Percentiles rank a stretch among this genome's conserved stretches.
Evolutionary conservation across 2,329 filamentous ascomycete genomes (phyloP).

Genomic region (Zymoseptoria tritici): DNA sequence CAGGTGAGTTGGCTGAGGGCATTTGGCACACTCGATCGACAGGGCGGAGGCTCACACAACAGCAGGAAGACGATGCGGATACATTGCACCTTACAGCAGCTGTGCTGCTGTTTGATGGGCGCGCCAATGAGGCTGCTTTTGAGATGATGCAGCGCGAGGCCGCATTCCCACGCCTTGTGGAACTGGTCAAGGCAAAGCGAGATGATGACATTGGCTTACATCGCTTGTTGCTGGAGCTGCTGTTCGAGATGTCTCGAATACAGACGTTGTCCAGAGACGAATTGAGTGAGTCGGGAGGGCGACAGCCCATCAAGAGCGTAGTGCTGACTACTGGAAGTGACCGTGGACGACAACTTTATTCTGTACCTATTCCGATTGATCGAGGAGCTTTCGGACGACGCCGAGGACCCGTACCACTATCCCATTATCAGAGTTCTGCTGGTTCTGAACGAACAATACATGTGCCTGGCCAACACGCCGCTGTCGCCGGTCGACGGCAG

Average conservation of each 20-base stretch:
- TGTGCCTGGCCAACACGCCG: slow-evolving; percentile 56
- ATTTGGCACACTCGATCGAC: too few relatives aligned
- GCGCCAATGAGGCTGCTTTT: slow-evolving; percentile 68
- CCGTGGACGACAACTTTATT: slow-evolving; percentile 70
- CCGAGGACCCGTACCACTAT: slow-evolving; percentile 90
- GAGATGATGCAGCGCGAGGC: slow-evolving; percentile 81
- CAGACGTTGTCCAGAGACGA: slow-evolving; percentile 73
- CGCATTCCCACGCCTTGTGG: slow-evolving; percentile 74
- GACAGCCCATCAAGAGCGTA: background rate
- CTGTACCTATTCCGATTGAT: slow-evolving; percentile 78
- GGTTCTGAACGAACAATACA: slow-evolving; percentile 96
- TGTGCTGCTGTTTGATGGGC: slow-evolving; percentile 81
- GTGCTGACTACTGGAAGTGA: slow-evolving; percentile 32
- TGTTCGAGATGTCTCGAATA: slow-evolving; percentile 95
- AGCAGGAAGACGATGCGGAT: slow-evolving; percentile 72
- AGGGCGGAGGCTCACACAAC: slow-evolving; percentile 3
- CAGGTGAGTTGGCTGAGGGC: too few relatives aligned
- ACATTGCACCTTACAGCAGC: slow-evolving; percentile 76
- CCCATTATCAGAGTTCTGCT: slow-evolving; percentile 90
- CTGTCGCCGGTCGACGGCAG: slow-evolving; percentile 41
- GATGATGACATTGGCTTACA: slow-evolving; percentile 64
- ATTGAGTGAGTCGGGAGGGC: slow-evolving; percentile 46
- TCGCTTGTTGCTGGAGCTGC: slow-evolving; percentile 71
- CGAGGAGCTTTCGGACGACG: slow-evolving; percentile 78
- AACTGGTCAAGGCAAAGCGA: slow-evolving; percentile 63